Evolutionary conservation across 2,329 filamentous ascomycete species (phyloP).

Genomic region (Blastomyces parvus): DNA sequence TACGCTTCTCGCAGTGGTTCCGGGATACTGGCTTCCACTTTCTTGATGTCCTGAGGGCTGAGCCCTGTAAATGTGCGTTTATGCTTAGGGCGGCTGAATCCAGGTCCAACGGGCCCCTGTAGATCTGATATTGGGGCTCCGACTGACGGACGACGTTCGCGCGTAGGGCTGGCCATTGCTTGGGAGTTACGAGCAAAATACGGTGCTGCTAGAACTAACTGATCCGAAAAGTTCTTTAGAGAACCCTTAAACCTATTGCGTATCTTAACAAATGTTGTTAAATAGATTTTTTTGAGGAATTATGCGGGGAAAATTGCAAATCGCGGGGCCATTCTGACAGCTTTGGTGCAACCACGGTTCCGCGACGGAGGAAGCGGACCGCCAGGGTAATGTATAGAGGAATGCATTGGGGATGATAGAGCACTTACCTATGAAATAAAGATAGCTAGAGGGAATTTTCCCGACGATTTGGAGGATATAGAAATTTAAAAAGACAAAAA

Average conservation of each 20-base stretch:
- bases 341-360: background rate
- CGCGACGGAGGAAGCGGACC: background rate
- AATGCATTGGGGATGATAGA: background rate
- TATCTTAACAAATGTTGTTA: background rate
- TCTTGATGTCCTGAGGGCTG: constrained; percentile 83
- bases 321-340: background rate
- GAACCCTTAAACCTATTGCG: background rate
- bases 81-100: constrained; percentile 86
- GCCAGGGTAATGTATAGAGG: background rate
- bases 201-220: background rate
- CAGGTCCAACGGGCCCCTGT: constrained; percentile 73
- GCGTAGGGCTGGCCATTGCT: constrained; percentile 27
- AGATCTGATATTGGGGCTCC: constrained; percentile 80
- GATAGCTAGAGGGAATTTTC: background rate
- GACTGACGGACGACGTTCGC: constrained; percentile 72
- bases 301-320: background rate
- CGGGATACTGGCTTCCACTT: constrained; percentile 80
- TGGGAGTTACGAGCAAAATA: too few species aligned
- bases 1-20: constrained; percentile 77
- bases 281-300: background rate
- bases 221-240: background rate
- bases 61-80: constrained; percentile 95
- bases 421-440: background rate
- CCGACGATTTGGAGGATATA: background rate
- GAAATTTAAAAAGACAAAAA: background rate